Conservation (phyloP, 306 rosid species). For the Lathyrus oleraceus region DNA sequence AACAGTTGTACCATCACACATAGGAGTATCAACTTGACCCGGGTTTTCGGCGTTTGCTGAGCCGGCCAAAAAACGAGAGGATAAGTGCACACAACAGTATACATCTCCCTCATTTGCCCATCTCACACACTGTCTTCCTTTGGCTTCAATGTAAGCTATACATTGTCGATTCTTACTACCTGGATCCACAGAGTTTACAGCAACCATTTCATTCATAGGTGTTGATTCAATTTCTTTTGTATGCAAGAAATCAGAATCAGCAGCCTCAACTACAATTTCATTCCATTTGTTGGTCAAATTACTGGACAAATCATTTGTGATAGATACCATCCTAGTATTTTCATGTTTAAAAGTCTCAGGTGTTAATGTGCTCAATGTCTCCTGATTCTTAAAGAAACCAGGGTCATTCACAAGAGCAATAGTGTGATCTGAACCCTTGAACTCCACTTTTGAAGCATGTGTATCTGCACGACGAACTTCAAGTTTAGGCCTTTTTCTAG, state of each 20-base stretch:
- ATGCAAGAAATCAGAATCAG: constrained; percentile 47
- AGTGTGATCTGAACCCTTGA: constrained; percentile 57
- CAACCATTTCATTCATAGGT: constrained; percentile 51
- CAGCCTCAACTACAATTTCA: constrained; percentile 55
- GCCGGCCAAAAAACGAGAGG: constrained; percentile 78
- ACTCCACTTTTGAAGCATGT: constrained; percentile 66
- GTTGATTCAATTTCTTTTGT: constrained; percentile 57
- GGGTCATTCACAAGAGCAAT: constrained; percentile 66
- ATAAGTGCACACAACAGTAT: constrained; percentile 94
- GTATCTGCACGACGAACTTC: constrained; percentile 97
- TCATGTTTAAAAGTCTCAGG: constrained; percentile 55
- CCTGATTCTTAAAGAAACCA: constrained; percentile 60
- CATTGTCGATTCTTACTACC: constrained; percentile 85
- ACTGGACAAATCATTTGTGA: constrained; percentile 44
- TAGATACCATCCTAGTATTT: constrained; percentile 46
- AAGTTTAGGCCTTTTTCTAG: constrained; percentile 93
- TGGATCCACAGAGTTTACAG: constrained; percentile 46
- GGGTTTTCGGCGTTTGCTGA: constrained; percentile 58
- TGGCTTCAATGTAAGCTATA: constrained; percentile 83
- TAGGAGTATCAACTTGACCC: constrained; percentile 63
- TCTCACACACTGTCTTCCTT: constrained; percentile 98
- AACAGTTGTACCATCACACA: constrained; percentile 98
- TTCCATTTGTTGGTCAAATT: constrained; percentile 62
- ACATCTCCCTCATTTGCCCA: constrained; percentile 99
- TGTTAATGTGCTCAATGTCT: constrained; percentile 47